phyloP scores from a whole-genome alignment of 805 yeast species.

The Ogataea trehalophila region DNA sequence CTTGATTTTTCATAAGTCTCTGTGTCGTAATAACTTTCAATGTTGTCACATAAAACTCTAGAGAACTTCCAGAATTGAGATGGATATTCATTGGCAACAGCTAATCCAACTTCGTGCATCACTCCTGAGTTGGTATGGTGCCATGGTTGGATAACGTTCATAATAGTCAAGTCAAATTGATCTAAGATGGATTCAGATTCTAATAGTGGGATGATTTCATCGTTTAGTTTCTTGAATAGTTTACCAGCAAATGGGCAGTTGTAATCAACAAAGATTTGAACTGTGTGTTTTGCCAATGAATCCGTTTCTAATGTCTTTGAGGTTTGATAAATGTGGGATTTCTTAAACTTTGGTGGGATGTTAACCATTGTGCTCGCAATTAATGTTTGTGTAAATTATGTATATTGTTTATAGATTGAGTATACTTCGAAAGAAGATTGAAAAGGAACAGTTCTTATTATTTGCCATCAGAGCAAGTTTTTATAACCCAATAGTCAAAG shows the following conservation, averaged over 20 bases:
- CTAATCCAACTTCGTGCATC: conserved; percentile 68
- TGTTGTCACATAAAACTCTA: conserved; percentile 49
- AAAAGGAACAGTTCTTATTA: too few species aligned
- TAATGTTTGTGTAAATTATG: not conserved
- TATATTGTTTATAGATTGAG: too few species aligned
- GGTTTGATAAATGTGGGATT: conserved; percentile 19
- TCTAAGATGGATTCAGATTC: conserved; percentile 38
- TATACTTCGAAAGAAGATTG: too few species aligned
- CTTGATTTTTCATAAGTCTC: conserved; percentile 51
- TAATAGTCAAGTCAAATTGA: conserved; percentile 55
- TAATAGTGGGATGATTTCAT: conserved; percentile 49
- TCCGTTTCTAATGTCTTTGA: not conserved
- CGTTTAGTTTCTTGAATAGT: conserved; percentile 51
- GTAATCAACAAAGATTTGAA: conserved; percentile 70
- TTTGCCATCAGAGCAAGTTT: too few species aligned
- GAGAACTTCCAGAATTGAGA: conserved; percentile 54
- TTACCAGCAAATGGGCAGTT: conserved; percentile 73
- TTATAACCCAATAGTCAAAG: too few species aligned
- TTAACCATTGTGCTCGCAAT: conserved; percentile 14
- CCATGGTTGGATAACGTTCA: conserved; percentile 88
- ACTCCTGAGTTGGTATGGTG: conserved; percentile 63
- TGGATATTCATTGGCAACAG: conserved; percentile 56
- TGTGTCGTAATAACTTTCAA: conserved; percentile 55
- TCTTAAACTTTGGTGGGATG: conserved; percentile 18
- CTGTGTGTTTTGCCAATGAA: conserved; percentile 26